Evolutionary conservation across 129 eudicot genomes (phyloP), one percentile per base, ranked within the genome.

Genomic region (Saussurea involucrata): DNA sequence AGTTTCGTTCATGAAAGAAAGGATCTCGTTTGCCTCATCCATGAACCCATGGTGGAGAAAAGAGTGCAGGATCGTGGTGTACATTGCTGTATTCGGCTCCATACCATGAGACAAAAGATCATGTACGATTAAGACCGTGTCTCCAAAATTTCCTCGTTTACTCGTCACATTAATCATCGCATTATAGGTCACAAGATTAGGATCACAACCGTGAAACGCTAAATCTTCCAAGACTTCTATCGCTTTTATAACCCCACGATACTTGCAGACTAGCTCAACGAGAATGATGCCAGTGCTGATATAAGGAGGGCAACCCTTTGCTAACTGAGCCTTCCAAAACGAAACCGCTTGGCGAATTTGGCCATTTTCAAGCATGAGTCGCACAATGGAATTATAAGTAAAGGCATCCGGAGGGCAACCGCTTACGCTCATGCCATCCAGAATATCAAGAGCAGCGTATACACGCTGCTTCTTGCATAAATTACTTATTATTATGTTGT

Each of bases 361-460:
- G 18, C 96, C 92, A 18, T 28, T 70, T 63, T 87, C 87, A 24
- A 82, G 81, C 90, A 93, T 83, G 21, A 73, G 74, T 12, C 95
- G 92, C 15, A 93, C 70, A 58, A 93, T 82, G 2, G 95, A 85
- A 74, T 90, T 93, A 57, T 88, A 93, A 67, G 88, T 90, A 32
- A 90, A 88, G 8, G 65, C 91, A 84, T 90, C 98, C 4, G 98
- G 98, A 5, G 90, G 92, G 44, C 98, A 93, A 68, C 98, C 98
- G 57, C 89, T 79, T 68, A 69, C 81, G 80, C 83, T 90, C 98
- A 93, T 93, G 68, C 60, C 68, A 32, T 88, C 96, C 71, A 90
- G 72, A 76, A 88, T 40, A 83, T 88, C 86, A 73, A 90, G 76
- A 24, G 98, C 96, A 40, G 71, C 71, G 3, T 82, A 73, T 73